A percentile compares a stretch with the other conserved stretches of the same genome.
phyloP scores from a whole-genome alignment of 108 stramenopile species.

The Licmophora abbreviata region DNA sequence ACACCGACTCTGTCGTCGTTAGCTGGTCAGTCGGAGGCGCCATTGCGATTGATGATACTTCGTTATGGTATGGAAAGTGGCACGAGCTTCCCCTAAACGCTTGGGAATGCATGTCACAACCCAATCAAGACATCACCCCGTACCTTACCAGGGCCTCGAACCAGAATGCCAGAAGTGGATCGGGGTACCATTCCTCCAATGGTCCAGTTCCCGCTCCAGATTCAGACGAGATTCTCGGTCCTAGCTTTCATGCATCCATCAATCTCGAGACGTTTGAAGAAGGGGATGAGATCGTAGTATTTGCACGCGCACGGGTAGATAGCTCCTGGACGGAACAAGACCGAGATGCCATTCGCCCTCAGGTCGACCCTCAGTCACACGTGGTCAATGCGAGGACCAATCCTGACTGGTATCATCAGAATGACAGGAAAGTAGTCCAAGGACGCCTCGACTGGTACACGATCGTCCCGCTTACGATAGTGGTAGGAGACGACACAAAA shows the following conservation, averaged over 20 bases:
- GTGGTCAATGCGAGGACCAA: constrained; percentile 68
- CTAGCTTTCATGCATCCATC: constrained; percentile 11
- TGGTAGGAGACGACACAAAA: too few relatives aligned
- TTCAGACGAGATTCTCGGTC: not conserved
- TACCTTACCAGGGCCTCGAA: too few relatives aligned
- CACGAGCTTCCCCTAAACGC: constrained; percentile 24
- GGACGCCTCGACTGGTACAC: constrained; percentile 84
- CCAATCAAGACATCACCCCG: constrained; percentile 2
- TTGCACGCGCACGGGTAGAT: constrained; percentile 42
- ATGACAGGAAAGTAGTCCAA: constrained; percentile 41
- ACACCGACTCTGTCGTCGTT: constrained; percentile 12
- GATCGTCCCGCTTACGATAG: constrained; percentile 53
- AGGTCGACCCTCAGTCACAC: constrained; percentile 43
- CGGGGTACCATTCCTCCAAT: too few relatives aligned
- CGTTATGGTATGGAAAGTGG: constrained; percentile 28
- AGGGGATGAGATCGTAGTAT: constrained; percentile 23
- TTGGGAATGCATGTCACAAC: constrained; percentile 1
- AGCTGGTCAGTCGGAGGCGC: constrained; percentile 65
- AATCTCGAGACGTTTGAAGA: constrained; percentile 7
- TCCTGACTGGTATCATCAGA: constrained; percentile 19
- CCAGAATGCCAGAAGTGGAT: too few relatives aligned
- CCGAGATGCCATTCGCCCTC: too few relatives aligned
- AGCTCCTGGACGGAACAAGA: constrained; percentile 24
- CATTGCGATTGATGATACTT: constrained; percentile 45
- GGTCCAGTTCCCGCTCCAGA: too few relatives aligned